Evolutionary conservation across 2,329 filamentous ascomycete genomes (phyloP), one percentile per base, ranked within the genome.

Genomic region (Zymoseptoria passerinii): DNA sequence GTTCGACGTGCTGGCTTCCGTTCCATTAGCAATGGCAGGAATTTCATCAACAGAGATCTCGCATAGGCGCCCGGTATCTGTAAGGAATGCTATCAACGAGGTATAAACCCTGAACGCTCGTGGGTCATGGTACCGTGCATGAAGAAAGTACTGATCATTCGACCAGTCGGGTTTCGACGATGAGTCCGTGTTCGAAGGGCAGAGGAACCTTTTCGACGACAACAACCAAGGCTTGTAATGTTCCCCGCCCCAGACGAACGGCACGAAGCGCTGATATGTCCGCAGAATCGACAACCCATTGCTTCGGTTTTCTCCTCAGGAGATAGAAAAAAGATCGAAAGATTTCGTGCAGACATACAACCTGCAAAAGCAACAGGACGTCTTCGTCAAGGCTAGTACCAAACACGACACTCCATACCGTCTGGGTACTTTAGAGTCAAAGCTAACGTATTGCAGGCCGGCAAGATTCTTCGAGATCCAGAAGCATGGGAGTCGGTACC

Each of bases 391-490:
- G 59, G 63, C 56, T 18, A 23, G 54, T 44, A 13, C n/a, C 35
- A 44, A 6, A 10, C 35, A 44, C 2, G 48, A 13, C 13, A 18
- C 44, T 27, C 28, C 4, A 48, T 8, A n/a, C n/a, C 13, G 35
- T 40, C 35, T 44, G 35, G 10, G 35, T 16, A 44, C 13, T 6
- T 10, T 44, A 2, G 35, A 44, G 13, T 58, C 28, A 58, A 29
- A 52, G 13, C 10, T 44, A n/a, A 44, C 13, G n/a, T 2, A 44
- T 44, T n/a, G 13, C 35, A 65, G 59, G 67, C 66, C 9, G 68
- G 60, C 8, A 63, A 63, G 27, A 61, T 68, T 50, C 60, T 67
- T 9, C 63, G 64, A 40, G 66, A 70, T 53, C 65, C 66, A 48
- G 63, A 65, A 19, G 64, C 63, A 10, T 71, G 62, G 63, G 52